Conservation (phyloP, 768 basidiomycete genomes). For the Hypholoma sublateritium region DNA sequence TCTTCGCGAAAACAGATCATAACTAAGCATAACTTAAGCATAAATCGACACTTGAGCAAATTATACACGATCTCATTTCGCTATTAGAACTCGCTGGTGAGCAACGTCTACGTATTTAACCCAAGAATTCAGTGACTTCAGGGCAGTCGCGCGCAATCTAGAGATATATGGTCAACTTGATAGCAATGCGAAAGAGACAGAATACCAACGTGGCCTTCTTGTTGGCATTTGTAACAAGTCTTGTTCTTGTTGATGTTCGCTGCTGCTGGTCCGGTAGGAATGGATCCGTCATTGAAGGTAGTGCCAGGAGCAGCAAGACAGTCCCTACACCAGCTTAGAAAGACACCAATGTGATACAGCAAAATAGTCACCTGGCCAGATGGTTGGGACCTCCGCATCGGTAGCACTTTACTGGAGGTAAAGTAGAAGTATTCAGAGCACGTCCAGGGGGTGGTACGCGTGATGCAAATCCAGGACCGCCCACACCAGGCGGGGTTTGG, state of each 20-base stretch:
- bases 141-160: conserved; percentile 71
- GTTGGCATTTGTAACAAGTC: conserved; percentile 88
- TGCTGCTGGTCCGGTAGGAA: conserved; percentile 44
- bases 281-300: conserved; percentile 38
- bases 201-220: conserved; percentile 78
- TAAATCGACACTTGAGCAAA: conserved; percentile 3
- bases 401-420: conserved; percentile 86
- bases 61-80: not conserved
- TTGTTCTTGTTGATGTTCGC: conserved; percentile 57
- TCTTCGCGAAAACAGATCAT: not conserved
- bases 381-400: conserved; percentile 89
- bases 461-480: conserved; percentile 51
- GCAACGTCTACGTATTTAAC: conserved; percentile 27
- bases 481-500: conserved; percentile 45
- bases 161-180: conserved; percentile 2
- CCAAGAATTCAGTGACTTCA: conserved; percentile 52
- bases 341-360: not conserved
- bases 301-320: conserved; percentile 76
- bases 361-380: conserved; percentile 62
- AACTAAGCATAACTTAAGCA: conserved; percentile 1
- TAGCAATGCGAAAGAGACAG: not conserved
- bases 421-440: conserved; percentile 68
- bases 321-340: conserved; percentile 47
- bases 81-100: not conserved
- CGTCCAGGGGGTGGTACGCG: conserved; percentile 77